These are phyloP conservation scores for Fusarium caatingaense DNA, from an alignment of 2,329 filamentous ascomycete species.

Conservation along the genomic window DNA sequence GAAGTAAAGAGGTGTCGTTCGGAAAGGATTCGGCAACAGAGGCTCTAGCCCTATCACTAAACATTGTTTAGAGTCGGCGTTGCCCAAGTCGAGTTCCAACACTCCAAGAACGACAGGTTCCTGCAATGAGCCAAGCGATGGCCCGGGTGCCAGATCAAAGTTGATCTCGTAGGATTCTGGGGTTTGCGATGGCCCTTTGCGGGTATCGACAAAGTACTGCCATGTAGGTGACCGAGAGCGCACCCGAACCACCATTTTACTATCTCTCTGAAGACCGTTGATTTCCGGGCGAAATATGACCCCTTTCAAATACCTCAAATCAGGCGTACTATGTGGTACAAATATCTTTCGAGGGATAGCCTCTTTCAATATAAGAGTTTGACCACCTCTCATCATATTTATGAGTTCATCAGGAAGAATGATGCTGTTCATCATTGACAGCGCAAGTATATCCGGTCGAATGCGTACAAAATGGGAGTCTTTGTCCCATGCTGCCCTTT, in stretches of 20 bases:
- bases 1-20: constrained; percentile 44
- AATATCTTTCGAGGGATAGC: constrained; percentile 42
- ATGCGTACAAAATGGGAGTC: constrained; percentile 46
- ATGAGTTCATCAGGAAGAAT: constrained; percentile 42
- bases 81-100: constrained; percentile 38
- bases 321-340: constrained; percentile 35
- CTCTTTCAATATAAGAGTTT: constrained; percentile 21
- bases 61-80: constrained; percentile 32
- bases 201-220: constrained; percentile 41
- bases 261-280: constrained; percentile 4
- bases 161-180: constrained; percentile 44
- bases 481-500: constrained; percentile 46
- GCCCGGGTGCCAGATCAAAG: constrained; percentile 41
- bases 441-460: constrained; percentile 40
- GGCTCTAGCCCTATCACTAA: constrained; percentile 45
- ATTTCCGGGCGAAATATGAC: constrained; percentile 44
- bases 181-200: constrained; percentile 7
- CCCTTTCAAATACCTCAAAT: constrained; percentile 40
- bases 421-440: constrained; percentile 46
- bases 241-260: constrained; percentile 26
- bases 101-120: constrained; percentile 39
- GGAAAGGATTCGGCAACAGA: constrained; percentile 43
- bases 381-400: constrained; percentile 23
- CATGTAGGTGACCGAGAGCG: constrained; percentile 45
- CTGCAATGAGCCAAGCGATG: constrained; percentile 33